Conservation (phyloP, 1,284 basidiomycete genomes). For the Apiotrichum gracile region DNA sequence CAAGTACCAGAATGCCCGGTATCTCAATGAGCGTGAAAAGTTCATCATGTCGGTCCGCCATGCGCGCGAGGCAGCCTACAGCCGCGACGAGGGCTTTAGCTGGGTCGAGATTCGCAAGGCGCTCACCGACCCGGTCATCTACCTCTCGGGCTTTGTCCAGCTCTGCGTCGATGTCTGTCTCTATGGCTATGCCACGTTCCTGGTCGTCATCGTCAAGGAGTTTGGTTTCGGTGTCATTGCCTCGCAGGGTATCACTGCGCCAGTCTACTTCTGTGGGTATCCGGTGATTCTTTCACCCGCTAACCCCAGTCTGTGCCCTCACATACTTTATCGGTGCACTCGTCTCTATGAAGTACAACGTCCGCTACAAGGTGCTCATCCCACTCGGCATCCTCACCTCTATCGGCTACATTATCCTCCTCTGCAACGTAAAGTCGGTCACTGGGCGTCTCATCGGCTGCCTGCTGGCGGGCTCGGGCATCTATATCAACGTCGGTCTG, state of each 20-base stretch:
- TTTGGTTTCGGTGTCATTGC: slow-evolving; percentile 17
- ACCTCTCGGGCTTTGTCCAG: slow-evolving; percentile 19
- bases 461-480: slow-evolving; percentile 25
- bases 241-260: slow-evolving; percentile 24
- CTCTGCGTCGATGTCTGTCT: slow-evolving; percentile 27
- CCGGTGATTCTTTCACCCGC: too few relatives aligned
- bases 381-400: neutral
- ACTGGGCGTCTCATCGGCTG: slow-evolving; percentile 20
- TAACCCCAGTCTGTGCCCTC: neutral
- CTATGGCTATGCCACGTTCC: slow-evolving; percentile 22
- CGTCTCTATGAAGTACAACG: slow-evolving; percentile 1
- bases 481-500: slow-evolving; percentile 26
- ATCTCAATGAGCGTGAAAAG: slow-evolving; percentile 12
- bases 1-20: neutral
- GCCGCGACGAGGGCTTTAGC: slow-evolving; percentile 7
- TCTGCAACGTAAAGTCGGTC: slow-evolving; percentile 3
- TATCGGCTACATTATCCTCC: slow-evolving; percentile 21
- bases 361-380: slow-evolving; percentile 12
- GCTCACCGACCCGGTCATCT: slow-evolving; percentile 14
- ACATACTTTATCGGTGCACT: slow-evolving; percentile 18
- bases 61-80: slow-evolving; percentile 5
- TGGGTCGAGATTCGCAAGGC: slow-evolving; percentile 14
- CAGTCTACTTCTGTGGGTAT: slow-evolving; percentile 14
- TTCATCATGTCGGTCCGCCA: slow-evolving; percentile 7
- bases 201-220: slow-evolving; percentile 21